Evolutionary conservation across 495 filamentous ascomycete species (phyloP).

Genomic region (Lasiosphaeriaceae sp.): DNA sequence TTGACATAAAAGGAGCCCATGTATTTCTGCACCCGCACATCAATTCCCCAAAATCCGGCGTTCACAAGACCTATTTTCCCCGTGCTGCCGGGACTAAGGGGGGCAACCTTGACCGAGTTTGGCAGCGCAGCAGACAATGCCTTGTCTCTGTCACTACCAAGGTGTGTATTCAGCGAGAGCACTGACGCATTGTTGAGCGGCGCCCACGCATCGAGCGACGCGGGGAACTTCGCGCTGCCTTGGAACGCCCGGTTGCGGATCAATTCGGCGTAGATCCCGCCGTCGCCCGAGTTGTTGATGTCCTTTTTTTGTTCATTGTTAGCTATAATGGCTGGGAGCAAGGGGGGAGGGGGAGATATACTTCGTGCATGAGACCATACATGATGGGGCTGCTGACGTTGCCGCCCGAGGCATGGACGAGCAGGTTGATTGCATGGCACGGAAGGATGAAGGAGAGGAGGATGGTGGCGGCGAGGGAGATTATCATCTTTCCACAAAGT

Average conservation of each 20-base stretch:
- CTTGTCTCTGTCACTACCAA: slow-evolving; percentile 10
- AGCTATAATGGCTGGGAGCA: neutral
- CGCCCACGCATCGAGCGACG: slow-evolving; percentile 51
- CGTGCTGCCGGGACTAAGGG: neutral
- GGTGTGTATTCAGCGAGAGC: slow-evolving; percentile 48
- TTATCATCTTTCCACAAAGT: too few relatives aligned
- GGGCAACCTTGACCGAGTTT: slow-evolving; percentile 55
- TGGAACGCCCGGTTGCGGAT: slow-evolving; percentile 71
- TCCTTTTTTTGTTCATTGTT: slow-evolving; percentile 38
- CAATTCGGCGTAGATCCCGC: slow-evolving; percentile 72
- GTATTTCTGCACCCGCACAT: slow-evolving; percentile 51
- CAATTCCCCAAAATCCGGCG: slow-evolving; percentile 59
- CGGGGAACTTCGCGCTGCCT: slow-evolving; percentile 27
- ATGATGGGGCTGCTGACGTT: slow-evolving; percentile 33
- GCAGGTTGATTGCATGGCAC: slow-evolving; percentile 23
- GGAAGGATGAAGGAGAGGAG: neutral
- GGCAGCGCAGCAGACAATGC: slow-evolving; percentile 53
- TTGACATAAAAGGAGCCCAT: slow-evolving; percentile 56
- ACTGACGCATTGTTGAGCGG: slow-evolving; percentile 43
- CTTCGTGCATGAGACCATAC: slow-evolving; percentile 42
- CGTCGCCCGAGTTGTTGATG: slow-evolving; percentile 72
- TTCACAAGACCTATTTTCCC: slow-evolving; percentile 55
- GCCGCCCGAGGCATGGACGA: slow-evolving; percentile 31
- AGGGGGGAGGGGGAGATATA: neutral
- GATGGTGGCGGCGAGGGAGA: neutral